Conservation (phyloP, 768 basidiomycete species). For the Obba rivulosa region DNA sequence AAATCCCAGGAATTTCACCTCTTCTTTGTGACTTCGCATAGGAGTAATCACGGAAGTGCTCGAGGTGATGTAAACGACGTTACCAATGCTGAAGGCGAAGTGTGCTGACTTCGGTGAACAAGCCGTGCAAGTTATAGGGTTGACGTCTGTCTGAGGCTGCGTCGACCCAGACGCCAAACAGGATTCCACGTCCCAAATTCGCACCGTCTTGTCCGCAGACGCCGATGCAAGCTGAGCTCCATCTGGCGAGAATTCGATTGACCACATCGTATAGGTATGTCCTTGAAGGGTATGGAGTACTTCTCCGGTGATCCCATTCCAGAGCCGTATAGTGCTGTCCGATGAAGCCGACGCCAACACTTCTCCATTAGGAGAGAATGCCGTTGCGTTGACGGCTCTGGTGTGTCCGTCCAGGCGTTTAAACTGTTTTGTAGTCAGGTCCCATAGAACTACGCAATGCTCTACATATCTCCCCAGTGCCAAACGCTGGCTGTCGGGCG, state of each 20-base stretch:
- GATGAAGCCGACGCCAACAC: not conserved
- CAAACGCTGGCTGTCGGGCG: too few relatives aligned
- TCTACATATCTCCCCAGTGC: too few relatives aligned
- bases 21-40: constrained; percentile 5
- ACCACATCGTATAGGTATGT: not conserved
- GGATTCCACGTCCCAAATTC: constrained; percentile 9
- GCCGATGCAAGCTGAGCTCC: constrained; percentile 34
- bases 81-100: too few relatives aligned
- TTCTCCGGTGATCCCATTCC: not conserved
- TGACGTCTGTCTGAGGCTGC: too few relatives aligned
- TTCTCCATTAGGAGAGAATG: too few relatives aligned
- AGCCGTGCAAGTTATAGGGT: too few relatives aligned
- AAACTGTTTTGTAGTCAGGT: too few relatives aligned
- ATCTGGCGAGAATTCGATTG: constrained; percentile 8
- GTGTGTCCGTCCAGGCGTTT: too few relatives aligned
- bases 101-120: too few relatives aligned
- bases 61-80: not conserved
- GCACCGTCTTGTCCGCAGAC: constrained; percentile 38
- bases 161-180: not conserved
- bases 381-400: too few relatives aligned
- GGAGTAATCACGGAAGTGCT: not conserved
- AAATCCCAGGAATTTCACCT: constrained; percentile 7
- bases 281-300: constrained; percentile 1
- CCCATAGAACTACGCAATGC: too few relatives aligned
- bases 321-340: not conserved